phyloP scores from a whole-genome alignment of 139 green algal species.

The Desmodesmus armatus region DNA sequence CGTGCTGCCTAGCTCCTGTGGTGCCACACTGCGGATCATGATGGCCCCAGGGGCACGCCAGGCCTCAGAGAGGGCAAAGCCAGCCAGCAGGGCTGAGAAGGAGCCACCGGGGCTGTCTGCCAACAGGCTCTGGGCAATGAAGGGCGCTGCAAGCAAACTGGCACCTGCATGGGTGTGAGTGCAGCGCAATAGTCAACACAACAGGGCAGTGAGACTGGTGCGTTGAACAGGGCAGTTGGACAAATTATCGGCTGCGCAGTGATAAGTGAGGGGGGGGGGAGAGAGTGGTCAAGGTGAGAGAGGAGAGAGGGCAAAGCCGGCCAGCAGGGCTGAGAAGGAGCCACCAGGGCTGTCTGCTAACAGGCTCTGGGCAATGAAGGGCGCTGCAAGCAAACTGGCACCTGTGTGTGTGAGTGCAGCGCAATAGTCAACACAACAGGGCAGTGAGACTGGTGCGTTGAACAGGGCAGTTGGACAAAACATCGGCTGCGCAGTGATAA shows the following conservation, averaged over 20 bases:
- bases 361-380: slow-evolving; percentile 77
- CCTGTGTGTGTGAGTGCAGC: slow-evolving; percentile 36
- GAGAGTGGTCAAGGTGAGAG: neutral
- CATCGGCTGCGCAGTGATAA: too few relatives aligned
- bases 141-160: slow-evolving; percentile 73
- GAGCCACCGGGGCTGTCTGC: slow-evolving; percentile 70
- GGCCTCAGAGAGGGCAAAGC: slow-evolving; percentile 84
- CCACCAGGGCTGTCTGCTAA: slow-evolving; percentile 68
- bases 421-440: neutral
- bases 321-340: slow-evolving; percentile 82
- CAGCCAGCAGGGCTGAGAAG: slow-evolving; percentile 82
- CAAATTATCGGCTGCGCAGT: too few relatives aligned
- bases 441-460: too few relatives aligned
- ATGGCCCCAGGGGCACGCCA: slow-evolving; percentile 89
- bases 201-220: neutral
- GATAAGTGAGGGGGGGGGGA: neutral
- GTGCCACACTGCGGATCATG: slow-evolving; percentile 59
- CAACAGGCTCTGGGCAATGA: slow-evolving; percentile 77
- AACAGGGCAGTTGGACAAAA: too few relatives aligned
- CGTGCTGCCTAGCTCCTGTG: slow-evolving; percentile 73
- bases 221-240: too few relatives aligned
- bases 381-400: slow-evolving; percentile 72
- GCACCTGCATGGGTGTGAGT: slow-evolving; percentile 53
- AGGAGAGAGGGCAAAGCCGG: slow-evolving; percentile 79
- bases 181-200: neutral